Evolutionary conservation across 192 early-diverging fungal species (phyloP).

Genomic region (Gonapodya sp.): DNA sequence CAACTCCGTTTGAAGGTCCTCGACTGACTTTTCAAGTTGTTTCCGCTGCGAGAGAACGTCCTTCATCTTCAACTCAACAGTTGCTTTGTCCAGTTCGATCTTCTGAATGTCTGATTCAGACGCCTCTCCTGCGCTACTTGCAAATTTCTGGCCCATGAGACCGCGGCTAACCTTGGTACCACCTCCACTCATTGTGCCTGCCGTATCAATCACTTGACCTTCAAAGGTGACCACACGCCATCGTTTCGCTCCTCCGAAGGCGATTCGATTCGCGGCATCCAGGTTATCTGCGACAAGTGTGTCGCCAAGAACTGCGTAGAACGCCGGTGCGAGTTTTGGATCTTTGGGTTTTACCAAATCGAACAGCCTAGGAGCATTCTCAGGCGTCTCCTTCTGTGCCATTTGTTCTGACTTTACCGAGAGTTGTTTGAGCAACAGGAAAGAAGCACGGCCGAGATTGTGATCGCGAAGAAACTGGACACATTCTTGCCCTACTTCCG

Average conservation of each 20-base stretch:
- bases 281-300: slow-evolving; percentile 81
- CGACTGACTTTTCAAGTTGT: slow-evolving; percentile 24
- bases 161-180: slow-evolving; percentile 65
- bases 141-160: slow-evolving; percentile 76
- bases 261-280: slow-evolving; percentile 76
- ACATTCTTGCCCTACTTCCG: slow-evolving; percentile 75
- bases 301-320: slow-evolving; percentile 76
- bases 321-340: slow-evolving; percentile 61
- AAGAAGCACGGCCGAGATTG: slow-evolving; percentile 76
- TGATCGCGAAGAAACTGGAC: slow-evolving; percentile 78
- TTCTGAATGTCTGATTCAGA: slow-evolving; percentile 3
- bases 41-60: not conserved
- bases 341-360: slow-evolving; percentile 78
- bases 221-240: slow-evolving; percentile 90
- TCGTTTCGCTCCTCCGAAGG: slow-evolving; percentile 65
- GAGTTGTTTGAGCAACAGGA: slow-evolving; percentile 74
- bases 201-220: slow-evolving; percentile 81
- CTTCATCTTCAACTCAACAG: slow-evolving; percentile 14
- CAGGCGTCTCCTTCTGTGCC: slow-evolving; percentile 47
- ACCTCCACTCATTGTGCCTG: slow-evolving; percentile 91
- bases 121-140: slow-evolving; percentile 15
- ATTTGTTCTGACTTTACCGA: slow-evolving; percentile 29
- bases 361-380: slow-evolving; percentile 76
- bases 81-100: slow-evolving; percentile 13
- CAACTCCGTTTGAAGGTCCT: slow-evolving; percentile 38